Evolutionary conservation across 176 grass and related monocot genomes (phyloP).

Genomic region (Aegilops speltoides): DNA sequence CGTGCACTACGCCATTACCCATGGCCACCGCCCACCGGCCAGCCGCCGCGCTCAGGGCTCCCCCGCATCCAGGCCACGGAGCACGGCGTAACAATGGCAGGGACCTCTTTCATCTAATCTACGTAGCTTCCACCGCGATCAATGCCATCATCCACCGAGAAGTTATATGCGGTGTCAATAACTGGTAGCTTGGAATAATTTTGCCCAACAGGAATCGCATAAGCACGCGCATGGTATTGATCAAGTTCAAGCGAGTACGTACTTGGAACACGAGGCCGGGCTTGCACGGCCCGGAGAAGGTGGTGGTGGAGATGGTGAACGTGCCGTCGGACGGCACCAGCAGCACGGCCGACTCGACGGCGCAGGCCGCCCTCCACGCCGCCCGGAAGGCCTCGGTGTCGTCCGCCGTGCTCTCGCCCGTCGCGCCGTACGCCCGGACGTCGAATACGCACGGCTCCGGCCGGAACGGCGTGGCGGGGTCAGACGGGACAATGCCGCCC

Average conservation of each 20-base stretch:
- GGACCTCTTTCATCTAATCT: neutral
- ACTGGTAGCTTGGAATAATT: no score
- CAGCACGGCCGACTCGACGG: constrained; percentile 46
- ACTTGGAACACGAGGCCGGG: constrained; percentile 82
- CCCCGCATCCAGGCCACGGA: no score
- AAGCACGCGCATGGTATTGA: no score
- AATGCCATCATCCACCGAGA: no score
- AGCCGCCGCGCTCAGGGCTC: no score
- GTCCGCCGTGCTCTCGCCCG: constrained; percentile 58
- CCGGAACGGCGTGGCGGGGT: constrained; percentile 39
- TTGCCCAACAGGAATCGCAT: no score
- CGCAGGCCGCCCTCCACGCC: constrained; percentile 71
- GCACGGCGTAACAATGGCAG: neutral
- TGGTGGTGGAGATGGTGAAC: constrained; percentile 78
- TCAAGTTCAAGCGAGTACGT: neutral
- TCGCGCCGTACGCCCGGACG: constrained; percentile 68
- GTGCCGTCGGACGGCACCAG: constrained; percentile 70
- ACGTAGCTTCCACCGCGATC: neutral
- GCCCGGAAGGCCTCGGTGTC: constrained; percentile 74
- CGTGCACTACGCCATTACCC: no score
- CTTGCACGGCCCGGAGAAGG: constrained; percentile 78
- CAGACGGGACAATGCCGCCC: constrained; percentile 38
- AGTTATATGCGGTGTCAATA: neutral
- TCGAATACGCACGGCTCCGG: constrained; percentile 64
- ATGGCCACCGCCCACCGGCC: no score